Evolutionary conservation across 2,329 filamentous ascomycete species (phyloP).

Genomic region (Exophiala oligosperma): DNA sequence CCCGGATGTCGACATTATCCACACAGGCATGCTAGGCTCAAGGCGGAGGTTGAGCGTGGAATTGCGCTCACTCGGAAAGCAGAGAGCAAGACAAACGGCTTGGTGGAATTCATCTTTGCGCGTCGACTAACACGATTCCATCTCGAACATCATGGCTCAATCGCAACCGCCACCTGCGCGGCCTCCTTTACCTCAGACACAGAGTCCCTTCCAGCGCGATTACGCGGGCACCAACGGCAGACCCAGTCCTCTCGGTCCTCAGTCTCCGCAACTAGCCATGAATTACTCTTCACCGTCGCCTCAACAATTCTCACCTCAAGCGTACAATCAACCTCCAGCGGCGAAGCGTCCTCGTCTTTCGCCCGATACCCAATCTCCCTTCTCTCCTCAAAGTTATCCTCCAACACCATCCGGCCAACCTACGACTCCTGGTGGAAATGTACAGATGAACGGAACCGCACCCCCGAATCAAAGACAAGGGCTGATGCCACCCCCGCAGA

Average conservation of each 20-base stretch:
- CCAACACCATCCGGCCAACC: constrained; percentile 34
- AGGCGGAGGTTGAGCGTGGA: constrained; percentile 21
- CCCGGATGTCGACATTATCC: constrained; percentile 8
- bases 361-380: constrained; percentile 64
- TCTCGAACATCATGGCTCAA: constrained; percentile 23
- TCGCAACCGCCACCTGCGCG: constrained; percentile 24
- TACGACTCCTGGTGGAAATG: constrained; percentile 32
- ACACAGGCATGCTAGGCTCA: constrained; percentile 26
- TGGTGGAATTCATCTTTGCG: constrained; percentile 11
- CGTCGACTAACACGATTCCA: constrained; percentile 4
- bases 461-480: constrained; percentile 40
- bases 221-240: constrained; percentile 21
- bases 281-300: constrained; percentile 62
- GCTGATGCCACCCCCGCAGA: constrained; percentile 64
- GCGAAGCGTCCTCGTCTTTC: constrained; percentile 73
- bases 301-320: constrained; percentile 56
- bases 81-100: constrained; percentile 14
- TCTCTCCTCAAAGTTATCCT: constrained; percentile 44
- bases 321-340: constrained; percentile 56
- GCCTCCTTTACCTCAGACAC: constrained; percentile 24
- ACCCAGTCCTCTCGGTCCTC: constrained; percentile 26
- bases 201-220: constrained; percentile 23
- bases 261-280: constrained; percentile 24
- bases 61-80: constrained; percentile 23
- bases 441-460: constrained; percentile 58